A percentile compares a stretch with the other conserved stretches of the same genome.
These are phyloP conservation scores for Volvox reticuliferus DNA, from an alignment of 139 green algal species.

Conservation along the genomic window DNA sequence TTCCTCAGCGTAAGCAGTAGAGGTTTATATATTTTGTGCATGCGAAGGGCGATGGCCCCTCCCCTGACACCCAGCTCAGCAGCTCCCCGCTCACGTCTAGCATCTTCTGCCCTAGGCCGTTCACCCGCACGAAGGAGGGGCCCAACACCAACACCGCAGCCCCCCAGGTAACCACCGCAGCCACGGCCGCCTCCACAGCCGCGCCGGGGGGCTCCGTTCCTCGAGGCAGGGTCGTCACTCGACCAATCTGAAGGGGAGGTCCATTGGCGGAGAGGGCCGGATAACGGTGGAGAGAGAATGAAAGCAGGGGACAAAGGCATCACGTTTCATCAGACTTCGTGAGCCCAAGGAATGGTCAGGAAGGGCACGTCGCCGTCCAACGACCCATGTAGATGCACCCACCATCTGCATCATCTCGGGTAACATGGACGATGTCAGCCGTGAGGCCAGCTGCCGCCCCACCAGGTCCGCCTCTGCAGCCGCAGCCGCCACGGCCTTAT, in stretches of 20 bases:
- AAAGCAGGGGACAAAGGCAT: too few relatives aligned
- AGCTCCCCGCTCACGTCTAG: slow-evolving; percentile 8
- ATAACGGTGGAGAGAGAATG: too few relatives aligned
- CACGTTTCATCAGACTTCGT: too few relatives aligned
- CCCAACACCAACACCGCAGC: background rate
- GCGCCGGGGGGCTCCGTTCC: background rate
- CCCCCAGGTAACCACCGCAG: slow-evolving; percentile 18
- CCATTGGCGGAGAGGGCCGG: too few relatives aligned
- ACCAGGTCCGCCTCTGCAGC: slow-evolving; percentile 12
- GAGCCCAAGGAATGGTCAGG: too few relatives aligned
- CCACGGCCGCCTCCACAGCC: slow-evolving; percentile 4
- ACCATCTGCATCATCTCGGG: slow-evolving; percentile 18
- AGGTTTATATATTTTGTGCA: too few relatives aligned
- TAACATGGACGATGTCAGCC: background rate
- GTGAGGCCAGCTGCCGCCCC: slow-evolving; percentile 5
- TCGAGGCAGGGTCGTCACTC: background rate
- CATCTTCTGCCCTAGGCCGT: slow-evolving; percentile 19
- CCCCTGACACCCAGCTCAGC: background rate
- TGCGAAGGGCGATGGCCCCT: too few relatives aligned
- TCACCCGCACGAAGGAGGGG: background rate
- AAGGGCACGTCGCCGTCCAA: too few relatives aligned
- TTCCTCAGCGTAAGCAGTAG: too few relatives aligned
- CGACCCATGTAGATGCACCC: background rate
- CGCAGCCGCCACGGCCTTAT: background rate
- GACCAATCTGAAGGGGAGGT: background rate